These are phyloP conservation scores for Fusarium keratoplasticum DNA, from an alignment of 2,329 filamentous ascomycete species.

Conservation along the genomic window DNA sequence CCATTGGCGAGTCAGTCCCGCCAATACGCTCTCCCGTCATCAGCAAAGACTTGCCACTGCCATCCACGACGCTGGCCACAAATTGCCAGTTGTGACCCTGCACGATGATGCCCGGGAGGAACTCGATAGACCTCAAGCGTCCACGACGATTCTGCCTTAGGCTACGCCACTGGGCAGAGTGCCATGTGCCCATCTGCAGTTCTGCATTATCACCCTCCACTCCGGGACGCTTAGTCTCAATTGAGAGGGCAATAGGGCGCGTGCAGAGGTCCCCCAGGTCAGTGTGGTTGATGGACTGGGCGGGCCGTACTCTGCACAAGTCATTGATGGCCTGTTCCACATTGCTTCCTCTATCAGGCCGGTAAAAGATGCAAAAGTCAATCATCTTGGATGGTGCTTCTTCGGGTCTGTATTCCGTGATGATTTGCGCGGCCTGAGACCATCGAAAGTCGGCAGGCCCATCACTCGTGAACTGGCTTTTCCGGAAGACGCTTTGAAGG, in stretches of 20 bases:
- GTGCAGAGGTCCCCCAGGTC: conserved; percentile 32
- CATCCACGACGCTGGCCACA: background rate
- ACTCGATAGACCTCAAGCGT: background rate
- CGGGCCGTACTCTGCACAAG: conserved; percentile 13
- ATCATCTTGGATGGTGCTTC: conserved; percentile 32
- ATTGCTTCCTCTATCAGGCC: conserved; percentile 1
- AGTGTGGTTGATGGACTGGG: conserved; percentile 44
- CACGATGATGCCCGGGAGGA: background rate
- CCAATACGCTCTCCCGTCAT: background rate
- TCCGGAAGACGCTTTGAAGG: conserved; percentile 20
- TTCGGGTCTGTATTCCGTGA: conserved; percentile 16
- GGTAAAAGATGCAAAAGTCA: conserved; percentile 29
- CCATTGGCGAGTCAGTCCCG: background rate
- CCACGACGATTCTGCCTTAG: background rate
- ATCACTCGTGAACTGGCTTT: conserved; percentile 1
- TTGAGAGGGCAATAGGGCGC: background rate
- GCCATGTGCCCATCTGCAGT: background rate
- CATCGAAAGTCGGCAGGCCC: conserved; percentile 8
- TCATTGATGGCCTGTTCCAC: conserved; percentile 15
- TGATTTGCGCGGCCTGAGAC: conserved; percentile 9
- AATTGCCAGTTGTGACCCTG: background rate
- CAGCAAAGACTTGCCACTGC: background rate
- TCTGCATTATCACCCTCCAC: background rate
- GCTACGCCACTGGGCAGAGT: background rate
- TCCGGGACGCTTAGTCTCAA: background rate